A percentile compares a stretch with the other conserved stretches of the same genome.
Conservation (phyloP, 805 yeast genomes). For the Cyberlindnera americana region DNA sequence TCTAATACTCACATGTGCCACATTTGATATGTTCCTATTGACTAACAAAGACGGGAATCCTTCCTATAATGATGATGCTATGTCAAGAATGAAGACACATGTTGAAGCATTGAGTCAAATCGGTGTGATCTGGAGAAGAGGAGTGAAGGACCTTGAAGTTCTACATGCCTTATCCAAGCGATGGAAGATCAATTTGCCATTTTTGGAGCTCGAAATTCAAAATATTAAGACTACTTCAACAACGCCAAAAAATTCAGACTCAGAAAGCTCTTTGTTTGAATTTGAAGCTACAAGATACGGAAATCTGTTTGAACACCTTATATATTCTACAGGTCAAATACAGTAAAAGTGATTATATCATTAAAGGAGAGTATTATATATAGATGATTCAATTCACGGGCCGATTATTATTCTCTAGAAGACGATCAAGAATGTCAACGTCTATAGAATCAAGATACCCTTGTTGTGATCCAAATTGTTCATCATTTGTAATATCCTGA, state of each 20-base stretch:
- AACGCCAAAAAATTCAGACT: neutral
- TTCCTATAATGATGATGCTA: conserved; percentile 19
- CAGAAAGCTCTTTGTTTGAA: neutral
- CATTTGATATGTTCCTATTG: conserved; percentile 31
- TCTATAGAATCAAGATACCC: no score
- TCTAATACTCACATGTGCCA: conserved; percentile 30
- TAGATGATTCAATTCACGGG: no score
- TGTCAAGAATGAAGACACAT: conserved; percentile 20
- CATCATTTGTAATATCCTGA: no score
- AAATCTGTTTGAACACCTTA: neutral
- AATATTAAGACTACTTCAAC: neutral
- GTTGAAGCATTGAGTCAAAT: conserved; percentile 25
- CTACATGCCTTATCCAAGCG: conserved; percentile 24
- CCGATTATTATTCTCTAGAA: no score
- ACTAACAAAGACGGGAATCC: conserved; percentile 24
- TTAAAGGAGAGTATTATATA: no score
- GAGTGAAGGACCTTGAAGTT: conserved; percentile 30
- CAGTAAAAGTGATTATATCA: no score
- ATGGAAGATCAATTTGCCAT: conserved; percentile 23
- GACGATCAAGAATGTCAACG: no score
- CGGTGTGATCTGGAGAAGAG: conserved; percentile 30
- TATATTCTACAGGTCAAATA: no score
- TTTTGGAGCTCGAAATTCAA: conserved; percentile 1
- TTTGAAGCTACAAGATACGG: conserved; percentile 1
- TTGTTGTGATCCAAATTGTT: no score